A percentile compares a stretch with the other conserved stretches of the same genome.
Evolutionary conservation across 1,139 yeast genomes (phyloP).

Genomic region (Blastobotrys malaysiensis): DNA sequence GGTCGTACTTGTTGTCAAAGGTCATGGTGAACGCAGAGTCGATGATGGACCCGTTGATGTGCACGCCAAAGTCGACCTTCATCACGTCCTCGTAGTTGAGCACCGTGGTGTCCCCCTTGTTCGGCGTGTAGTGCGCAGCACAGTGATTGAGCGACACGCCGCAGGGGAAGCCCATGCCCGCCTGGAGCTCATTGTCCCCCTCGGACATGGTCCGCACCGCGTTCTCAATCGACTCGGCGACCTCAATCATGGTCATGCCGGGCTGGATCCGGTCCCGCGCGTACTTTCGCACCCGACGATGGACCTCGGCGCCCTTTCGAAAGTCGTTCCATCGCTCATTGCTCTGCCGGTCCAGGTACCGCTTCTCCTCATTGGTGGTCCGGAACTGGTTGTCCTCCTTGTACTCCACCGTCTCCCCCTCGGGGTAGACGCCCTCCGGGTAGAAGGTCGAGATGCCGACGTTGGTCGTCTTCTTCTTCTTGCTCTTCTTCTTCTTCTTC

Average conservation of each 20-base stretch:
- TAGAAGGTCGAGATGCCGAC: conserved; percentile 54
- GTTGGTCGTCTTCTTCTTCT: conserved; percentile 41
- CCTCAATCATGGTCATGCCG: conserved; percentile 87
- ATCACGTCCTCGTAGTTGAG: conserved; percentile 82
- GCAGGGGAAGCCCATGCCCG: conserved; percentile 97
- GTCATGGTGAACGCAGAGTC: conserved; percentile 95
- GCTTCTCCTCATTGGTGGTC: conserved; percentile 78
- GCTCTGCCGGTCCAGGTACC: conserved; percentile 68
- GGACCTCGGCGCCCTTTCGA: conserved; percentile 94
- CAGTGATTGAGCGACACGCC: conserved; percentile 89
- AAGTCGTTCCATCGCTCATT: conserved; percentile 74
- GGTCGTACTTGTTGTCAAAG: conserved; percentile 79
- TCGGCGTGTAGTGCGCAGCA: conserved; percentile 98
- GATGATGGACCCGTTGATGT: conserved; percentile 89
- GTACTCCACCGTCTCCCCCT: conserved; percentile 55
- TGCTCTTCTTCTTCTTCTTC: conserved; percentile 45
- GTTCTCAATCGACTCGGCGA: conserved; percentile 86
- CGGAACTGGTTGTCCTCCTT: conserved; percentile 66
- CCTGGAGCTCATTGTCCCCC: conserved; percentile 55
- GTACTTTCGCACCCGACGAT: conserved; percentile 80
- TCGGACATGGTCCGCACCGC: conserved; percentile 70
- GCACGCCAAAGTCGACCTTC: conserved; percentile 97
- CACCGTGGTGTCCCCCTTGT: conserved; percentile 83
- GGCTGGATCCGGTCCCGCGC: conserved; percentile 74
- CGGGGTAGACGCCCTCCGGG: conserved; percentile 76